Evolutionary conservation across 768 basidiomycete species (phyloP), one percentile per base, ranked within the genome.

Genomic region (Piloderma croceum): DNA sequence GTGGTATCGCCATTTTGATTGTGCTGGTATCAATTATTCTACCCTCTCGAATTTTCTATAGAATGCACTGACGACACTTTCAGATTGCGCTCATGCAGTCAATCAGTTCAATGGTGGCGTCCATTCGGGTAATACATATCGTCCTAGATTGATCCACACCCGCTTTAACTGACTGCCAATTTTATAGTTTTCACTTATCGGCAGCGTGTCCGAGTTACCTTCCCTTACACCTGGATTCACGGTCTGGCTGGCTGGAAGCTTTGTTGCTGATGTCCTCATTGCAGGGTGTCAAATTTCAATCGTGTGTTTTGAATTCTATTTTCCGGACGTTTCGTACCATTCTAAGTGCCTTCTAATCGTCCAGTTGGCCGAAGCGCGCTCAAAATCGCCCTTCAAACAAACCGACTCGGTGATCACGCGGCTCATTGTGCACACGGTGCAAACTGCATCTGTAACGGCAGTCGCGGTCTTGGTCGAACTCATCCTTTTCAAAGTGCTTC

Each of bases 201-300:
- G n/a, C n/a, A n/a, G n/a, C n/a, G n/a, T n/a, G n/a, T n/a, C n/a
- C n/a, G n/a, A n/a, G n/a, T n/a, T n/a, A n/a, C n/a, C n/a, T n/a
- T n/a, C n/a, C n/a, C n/a, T n/a, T n/a, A n/a, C n/a, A n/a, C n/a
- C n/a, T n/a, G n/a, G n/a, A n/a, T n/a, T n/a, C n/a, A n/a, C n/a
- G n/a, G n/a, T n/a, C n/a, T 62, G 61, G 59, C 43, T 62, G 9
- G 46, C 47, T 1, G 45, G 50, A 5, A 57, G 55, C 33, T 45
- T 50, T 34, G 41, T 54, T 15, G 49, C 51, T 10, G 53, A 59
- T 38, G 29, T 58, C 3, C 37, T 60, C 12, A 55, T 62, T 21
- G 49, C 59, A 3, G 46, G 29, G 4, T 46, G 51, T 21, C 55
- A 60, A 49, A 37, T 56, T 21, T 46, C 41, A 34, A 52, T 58